phyloP scores from a whole-genome alignment of 2,329 filamentous ascomycete species.

The Aspergillus fumigatiaffinis region DNA sequence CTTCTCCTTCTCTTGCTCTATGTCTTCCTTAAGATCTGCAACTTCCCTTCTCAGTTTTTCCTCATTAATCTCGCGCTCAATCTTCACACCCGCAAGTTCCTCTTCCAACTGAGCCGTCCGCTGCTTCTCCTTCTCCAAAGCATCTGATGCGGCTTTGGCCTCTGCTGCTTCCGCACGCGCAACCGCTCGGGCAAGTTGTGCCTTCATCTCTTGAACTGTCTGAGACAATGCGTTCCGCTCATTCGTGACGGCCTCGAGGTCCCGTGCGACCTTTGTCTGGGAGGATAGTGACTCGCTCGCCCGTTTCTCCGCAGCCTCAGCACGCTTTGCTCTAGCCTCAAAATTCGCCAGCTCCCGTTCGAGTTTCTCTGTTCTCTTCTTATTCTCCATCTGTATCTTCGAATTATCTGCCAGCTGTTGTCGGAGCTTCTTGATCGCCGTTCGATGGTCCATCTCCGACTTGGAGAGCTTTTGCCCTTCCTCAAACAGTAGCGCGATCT shows the following conservation, averaged over 20 bases:
- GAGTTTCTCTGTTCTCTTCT: conserved; percentile 56
- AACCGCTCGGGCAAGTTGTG: conserved; percentile 64
- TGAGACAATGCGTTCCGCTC: conserved; percentile 62
- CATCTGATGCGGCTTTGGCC: conserved; percentile 62
- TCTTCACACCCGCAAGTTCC: conserved; percentile 61
- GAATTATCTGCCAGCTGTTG: conserved; percentile 50
- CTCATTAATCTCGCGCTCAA: conserved; percentile 71
- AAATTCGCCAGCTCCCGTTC: conserved; percentile 51
- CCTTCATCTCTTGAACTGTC: conserved; percentile 64
- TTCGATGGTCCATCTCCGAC: conserved; percentile 78
- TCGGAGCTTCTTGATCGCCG: conserved; percentile 75
- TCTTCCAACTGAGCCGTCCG: conserved; percentile 55
- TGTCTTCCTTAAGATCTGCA: conserved; percentile 68
- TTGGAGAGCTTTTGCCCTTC: conserved; percentile 87
- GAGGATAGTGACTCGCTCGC: conserved; percentile 53
- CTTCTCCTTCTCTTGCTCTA: conserved; percentile 68
- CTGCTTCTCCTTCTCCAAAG: conserved; percentile 62
- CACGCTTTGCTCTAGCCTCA: conserved; percentile 57
- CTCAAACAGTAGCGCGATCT: conserved; percentile 83
- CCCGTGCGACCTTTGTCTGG: conserved; percentile 51
- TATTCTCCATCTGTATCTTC: conserved; percentile 46
- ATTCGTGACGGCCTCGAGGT: conserved; percentile 58
- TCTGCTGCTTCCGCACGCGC: conserved; percentile 65
- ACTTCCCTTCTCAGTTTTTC: conserved; percentile 68
- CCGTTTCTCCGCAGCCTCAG: conserved; percentile 56